phyloP scores from a whole-genome alignment of 768 basidiomycete genomes.

The Melanogaster broomeanus region DNA sequence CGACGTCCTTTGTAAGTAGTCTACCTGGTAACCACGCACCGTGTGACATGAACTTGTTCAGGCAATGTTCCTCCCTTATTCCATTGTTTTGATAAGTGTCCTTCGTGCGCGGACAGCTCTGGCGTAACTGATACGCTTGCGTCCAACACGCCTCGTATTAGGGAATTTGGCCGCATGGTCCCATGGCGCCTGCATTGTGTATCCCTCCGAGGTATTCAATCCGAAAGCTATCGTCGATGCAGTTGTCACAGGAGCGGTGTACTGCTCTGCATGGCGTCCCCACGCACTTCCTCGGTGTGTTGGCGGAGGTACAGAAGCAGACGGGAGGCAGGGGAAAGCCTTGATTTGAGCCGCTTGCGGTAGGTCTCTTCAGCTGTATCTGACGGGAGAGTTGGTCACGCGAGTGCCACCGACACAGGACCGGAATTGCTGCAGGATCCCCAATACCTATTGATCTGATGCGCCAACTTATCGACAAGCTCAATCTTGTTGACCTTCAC shows the following conservation, averaged over 20 bases:
- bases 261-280: constrained; percentile 85
- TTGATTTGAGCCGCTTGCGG: constrained; percentile 59
- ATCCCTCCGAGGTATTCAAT: constrained; percentile 66
- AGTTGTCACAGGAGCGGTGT: constrained; percentile 64
- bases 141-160: constrained; percentile 64
- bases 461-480: constrained; percentile 63
- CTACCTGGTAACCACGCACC: neutral
- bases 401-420: constrained; percentile 41
- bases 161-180: constrained; percentile 81
- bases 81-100: constrained; percentile 85
- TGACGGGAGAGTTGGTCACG: neutral
- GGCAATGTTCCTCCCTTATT: constrained; percentile 85
- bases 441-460: constrained; percentile 80
- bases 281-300: constrained; percentile 79
- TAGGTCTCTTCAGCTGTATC: constrained; percentile 25
- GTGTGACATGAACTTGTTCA: constrained; percentile 26
- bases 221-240: constrained; percentile 71
- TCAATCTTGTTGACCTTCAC: constrained; percentile 74
- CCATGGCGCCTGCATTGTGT: constrained; percentile 73
- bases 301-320: constrained; percentile 66
- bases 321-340: constrained; percentile 40
- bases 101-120: constrained; percentile 3
- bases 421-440: constrained; percentile 82
- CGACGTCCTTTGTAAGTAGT: constrained; percentile 66
- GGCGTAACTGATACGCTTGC: constrained; percentile 9